Percentiles rank a stretch among this genome's conserved stretches.
These are phyloP conservation scores for Coniferiporia sulphurascens DNA, from an alignment of 1,284 basidiomycete species.

Conservation along the genomic window DNA sequence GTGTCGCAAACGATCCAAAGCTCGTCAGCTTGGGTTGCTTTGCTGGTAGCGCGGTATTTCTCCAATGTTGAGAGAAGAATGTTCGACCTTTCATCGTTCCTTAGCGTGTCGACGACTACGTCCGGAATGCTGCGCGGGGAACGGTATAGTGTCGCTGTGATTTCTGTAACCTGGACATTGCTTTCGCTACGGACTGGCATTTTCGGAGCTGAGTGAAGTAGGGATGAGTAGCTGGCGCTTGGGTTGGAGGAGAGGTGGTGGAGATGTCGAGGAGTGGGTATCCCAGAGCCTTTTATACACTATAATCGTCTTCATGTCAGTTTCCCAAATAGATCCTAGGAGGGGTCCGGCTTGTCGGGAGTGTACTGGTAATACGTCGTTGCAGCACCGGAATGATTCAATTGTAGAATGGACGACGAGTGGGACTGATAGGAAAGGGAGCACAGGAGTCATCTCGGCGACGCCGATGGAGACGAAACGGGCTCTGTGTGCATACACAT, in stretches of 20 bases:
- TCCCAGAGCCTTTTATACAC: background rate
- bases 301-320: background rate
- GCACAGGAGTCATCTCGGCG: constrained; percentile 2
- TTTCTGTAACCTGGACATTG: background rate
- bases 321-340: background rate
- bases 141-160: background rate
- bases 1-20: constrained; percentile 15
- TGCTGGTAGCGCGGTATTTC: constrained; percentile 2
- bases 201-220: background rate
- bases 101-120: constrained; percentile 1
- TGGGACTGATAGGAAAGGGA: background rate
- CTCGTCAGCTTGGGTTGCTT: constrained; percentile 1
- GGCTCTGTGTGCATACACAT: background rate
- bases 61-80: constrained; percentile 11
- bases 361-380: background rate
- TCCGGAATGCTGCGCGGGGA: constrained; percentile 4
- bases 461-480: constrained; percentile 6
- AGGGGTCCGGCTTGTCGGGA: background rate
- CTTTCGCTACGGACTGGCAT: constrained; percentile 13
- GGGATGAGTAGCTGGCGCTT: background rate
- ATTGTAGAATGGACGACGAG: background rate
- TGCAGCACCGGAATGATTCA: constrained; percentile 5
- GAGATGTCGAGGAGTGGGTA: background rate
- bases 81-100: constrained; percentile 12
- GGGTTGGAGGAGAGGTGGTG: background rate